phyloP scores from a whole-genome alignment of 2,329 filamentous ascomycete genomes.

The Pyrenophora tritici-repentis region DNA sequence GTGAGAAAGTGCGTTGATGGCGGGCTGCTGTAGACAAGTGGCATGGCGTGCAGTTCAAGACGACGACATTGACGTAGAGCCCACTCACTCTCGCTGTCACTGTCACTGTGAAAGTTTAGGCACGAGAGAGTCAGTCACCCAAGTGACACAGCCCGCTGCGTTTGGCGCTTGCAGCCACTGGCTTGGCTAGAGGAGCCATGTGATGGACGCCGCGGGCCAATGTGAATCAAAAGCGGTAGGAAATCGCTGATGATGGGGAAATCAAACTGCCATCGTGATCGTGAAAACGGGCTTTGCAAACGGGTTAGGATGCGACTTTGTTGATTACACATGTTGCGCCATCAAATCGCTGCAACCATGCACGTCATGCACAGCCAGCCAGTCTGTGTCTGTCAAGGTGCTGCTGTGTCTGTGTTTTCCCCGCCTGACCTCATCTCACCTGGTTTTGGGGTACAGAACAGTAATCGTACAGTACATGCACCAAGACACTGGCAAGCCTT shows the following conservation, averaged over 20 bases:
- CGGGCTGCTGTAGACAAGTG: conserved; percentile 30
- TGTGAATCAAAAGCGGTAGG: conserved; percentile 14
- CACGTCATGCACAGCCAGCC: conserved; percentile 13
- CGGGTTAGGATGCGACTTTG: conserved; percentile 9
- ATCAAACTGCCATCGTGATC: conserved; percentile 16
- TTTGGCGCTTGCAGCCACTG: conserved; percentile 36
- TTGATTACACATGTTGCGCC: conserved; percentile 7
- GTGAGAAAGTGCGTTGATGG: conserved; percentile 24
- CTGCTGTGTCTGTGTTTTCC: neutral
- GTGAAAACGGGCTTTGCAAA: conserved; percentile 4
- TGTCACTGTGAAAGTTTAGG: conserved; percentile 1
- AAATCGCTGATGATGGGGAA: conserved; percentile 13
- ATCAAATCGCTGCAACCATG: conserved; percentile 3
- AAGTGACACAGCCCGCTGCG: conserved; percentile 29
- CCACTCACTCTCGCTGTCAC: too few relatives aligned
- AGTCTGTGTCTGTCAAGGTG: neutral
- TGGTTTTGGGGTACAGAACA: too few relatives aligned
- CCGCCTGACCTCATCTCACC: neutral
- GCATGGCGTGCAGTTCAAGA: conserved; percentile 36
- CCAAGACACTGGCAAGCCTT: too few relatives aligned
- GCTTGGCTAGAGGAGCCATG: conserved; percentile 37
- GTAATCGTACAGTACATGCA: too few relatives aligned
- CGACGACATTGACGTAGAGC: conserved; percentile 10
- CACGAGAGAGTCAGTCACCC: conserved; percentile 13
- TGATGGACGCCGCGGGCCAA: conserved; percentile 28